Conservation (phyloP, 2,329 filamentous ascomycete genomes). For the Verticillium tricorpus region DNA sequence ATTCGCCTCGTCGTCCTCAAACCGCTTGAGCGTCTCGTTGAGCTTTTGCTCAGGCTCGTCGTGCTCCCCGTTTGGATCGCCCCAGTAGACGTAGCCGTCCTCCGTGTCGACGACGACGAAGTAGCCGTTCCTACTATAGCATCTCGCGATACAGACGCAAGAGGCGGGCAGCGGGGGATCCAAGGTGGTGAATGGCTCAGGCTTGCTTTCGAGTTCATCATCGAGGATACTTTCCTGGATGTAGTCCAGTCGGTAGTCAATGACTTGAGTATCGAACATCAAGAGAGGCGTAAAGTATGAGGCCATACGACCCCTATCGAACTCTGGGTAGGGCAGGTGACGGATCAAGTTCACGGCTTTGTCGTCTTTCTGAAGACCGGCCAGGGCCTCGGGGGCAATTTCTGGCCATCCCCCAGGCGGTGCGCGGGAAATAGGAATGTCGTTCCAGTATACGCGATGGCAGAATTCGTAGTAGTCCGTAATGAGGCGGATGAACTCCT, state of each 20-base stretch:
- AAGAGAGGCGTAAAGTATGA: neutral
- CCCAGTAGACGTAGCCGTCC: constrained; percentile 12
- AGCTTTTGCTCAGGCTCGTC: constrained; percentile 5
- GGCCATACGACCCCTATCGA: neutral
- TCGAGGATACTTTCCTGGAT: constrained; percentile 2
- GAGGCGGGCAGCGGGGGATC: constrained; percentile 4
- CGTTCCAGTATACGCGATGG: constrained; percentile 11
- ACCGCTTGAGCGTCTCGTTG: constrained; percentile 1
- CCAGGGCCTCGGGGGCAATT: constrained; percentile 10
- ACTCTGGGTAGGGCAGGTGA: constrained; percentile 11
- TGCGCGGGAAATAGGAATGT: constrained; percentile 1
- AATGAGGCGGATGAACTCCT: constrained; percentile 13
- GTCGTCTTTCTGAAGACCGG: constrained; percentile 6
- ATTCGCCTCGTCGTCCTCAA: constrained; percentile 1
- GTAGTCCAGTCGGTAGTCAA: constrained; percentile 5
- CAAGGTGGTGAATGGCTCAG: neutral
- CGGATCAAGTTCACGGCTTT: constrained; percentile 11
- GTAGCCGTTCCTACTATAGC: constrained; percentile 3
- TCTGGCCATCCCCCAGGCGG: constrained; percentile 11
- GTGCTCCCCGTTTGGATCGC: constrained; percentile 4
- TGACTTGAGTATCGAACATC: constrained; percentile 3
- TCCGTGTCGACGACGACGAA: constrained; percentile 11
- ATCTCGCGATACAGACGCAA: constrained; percentile 9
- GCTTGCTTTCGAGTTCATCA: neutral
- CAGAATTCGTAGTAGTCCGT: constrained; percentile 16